phyloP scores from a whole-genome alignment of 768 basidiomycete genomes.

The Lentinula sp. region DNA sequence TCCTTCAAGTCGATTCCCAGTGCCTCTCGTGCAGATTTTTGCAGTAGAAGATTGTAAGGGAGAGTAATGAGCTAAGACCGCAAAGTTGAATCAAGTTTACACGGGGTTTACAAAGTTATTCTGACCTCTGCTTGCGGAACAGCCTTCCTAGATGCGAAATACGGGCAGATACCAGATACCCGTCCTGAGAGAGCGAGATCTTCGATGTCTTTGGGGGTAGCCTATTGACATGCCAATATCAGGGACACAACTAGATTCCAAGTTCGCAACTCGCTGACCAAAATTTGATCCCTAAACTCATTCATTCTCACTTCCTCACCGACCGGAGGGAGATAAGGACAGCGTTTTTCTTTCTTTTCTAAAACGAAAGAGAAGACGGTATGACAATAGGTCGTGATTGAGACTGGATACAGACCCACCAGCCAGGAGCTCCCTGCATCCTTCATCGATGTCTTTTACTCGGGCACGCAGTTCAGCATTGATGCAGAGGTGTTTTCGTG shows the following conservation, averaged over 20 bases:
- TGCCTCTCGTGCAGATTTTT: conserved; percentile 77
- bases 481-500: conserved; percentile 89
- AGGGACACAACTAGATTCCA: neutral
- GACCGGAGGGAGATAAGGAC: conserved; percentile 66
- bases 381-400: neutral
- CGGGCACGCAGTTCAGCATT: conserved; percentile 69
- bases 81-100: neutral
- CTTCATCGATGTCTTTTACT: conserved; percentile 76
- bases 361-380: neutral
- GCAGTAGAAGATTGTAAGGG: conserved; percentile 89
- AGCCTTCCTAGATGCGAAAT: conserved; percentile 85
- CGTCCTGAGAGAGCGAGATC: conserved; percentile 77
- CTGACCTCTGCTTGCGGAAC: conserved; percentile 87
- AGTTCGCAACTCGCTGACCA: conserved; percentile 41
- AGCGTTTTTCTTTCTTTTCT: conserved; percentile 65
- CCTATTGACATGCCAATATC: conserved; percentile 35
- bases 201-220: conserved; percentile 89
- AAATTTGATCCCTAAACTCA: conserved; percentile 81
- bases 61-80: conserved; percentile 73
- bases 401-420: conserved; percentile 33
- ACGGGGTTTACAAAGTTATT: neutral
- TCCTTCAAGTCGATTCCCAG: conserved; percentile 80
- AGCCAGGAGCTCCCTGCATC: conserved; percentile 73
- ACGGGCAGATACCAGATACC: conserved; percentile 73
- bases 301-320: conserved; percentile 69